Evolutionary conservation across 2,329 filamentous ascomycete species (phyloP).

Genomic region (Clathrospora elynae): DNA sequence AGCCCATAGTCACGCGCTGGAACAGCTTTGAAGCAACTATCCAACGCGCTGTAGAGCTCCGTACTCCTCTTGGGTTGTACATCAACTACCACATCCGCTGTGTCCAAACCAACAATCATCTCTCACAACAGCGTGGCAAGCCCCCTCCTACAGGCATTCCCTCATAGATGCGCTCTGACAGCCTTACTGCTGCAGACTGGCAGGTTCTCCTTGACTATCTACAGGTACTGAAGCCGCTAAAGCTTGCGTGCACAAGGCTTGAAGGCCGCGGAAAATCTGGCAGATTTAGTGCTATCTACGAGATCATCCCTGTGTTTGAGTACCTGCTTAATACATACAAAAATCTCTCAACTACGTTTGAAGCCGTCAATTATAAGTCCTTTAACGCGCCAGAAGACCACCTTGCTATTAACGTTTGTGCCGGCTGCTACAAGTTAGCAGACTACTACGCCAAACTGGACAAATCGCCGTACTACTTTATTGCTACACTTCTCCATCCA

Average conservation of each 20-base stretch:
- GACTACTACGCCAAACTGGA: too few species aligned
- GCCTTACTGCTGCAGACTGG: conserved; percentile 1
- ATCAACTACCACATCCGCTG: not conserved
- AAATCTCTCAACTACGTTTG: not conserved
- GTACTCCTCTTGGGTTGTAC: not conserved
- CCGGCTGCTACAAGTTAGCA: too few species aligned
- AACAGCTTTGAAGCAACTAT: conserved; percentile 1
- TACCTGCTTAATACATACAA: not conserved
- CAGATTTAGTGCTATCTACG: conserved; percentile 2
- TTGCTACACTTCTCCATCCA: too few species aligned
- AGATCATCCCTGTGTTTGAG: conserved; percentile 4
- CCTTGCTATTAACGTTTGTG: too few species aligned
- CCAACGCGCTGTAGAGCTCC: conserved; percentile 1
- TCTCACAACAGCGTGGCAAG: not conserved
- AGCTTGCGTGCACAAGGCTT: not conserved
- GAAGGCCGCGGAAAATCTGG: not conserved
- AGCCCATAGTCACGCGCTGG: conserved; percentile 7
- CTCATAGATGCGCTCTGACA: not conserved
- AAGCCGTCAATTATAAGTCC: too few species aligned
- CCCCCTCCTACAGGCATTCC: not conserved
- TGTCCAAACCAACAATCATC: not conserved
- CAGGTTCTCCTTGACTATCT: conserved; percentile 1
- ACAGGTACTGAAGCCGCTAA: not conserved
- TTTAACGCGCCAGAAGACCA: too few species aligned
- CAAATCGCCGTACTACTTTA: too few species aligned